Base-by-base conservation (phyloP, 2,329 filamentous ascomycete genomes). In the Xylariaceae sp. region DNA sequence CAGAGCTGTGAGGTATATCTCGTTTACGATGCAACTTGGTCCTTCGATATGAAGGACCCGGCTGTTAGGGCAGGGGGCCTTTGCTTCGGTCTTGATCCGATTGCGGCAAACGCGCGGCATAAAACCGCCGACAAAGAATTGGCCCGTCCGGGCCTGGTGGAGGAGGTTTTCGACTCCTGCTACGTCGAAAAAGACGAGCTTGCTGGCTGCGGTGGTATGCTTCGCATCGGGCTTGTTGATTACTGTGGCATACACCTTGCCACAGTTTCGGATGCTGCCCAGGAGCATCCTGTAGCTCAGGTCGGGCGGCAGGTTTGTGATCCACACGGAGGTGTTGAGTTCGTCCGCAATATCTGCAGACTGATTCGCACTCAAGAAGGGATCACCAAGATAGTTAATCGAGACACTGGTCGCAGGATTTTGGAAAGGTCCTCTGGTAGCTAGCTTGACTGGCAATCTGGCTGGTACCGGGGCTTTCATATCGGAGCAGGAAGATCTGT, bases 31-130 rank as follows among this genome's bases (percentile, higher is more conserved):
- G 0, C 42, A 41, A 0, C 60, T 59, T 2, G 73, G 69, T 0
- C 80, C 80, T 5, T 72, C 73, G 64, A 83, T 73, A 53, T 79
- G 71, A 6, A 83, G 69, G 0, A 80, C 77, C 2, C 80, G 75
- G 5, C 74, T 76, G n/a, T 68, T 55, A 0, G 62, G 59, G 19
- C 70, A 60, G 0, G 53, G 46, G 5, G 62, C 54, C 26, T 59
- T 58, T 9, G 71, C 67, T 2, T 63, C 64, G 19, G 71, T 73
- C 52, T 72, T 74, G 67, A 81, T 76, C 1, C 79, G 73, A 68
- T 82, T 82, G 65, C 71, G 73, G 0, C 70, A 64, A 1, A 80
- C 73, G 2, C 66, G 68, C 3, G 74, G 71, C 3, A 63, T 55
- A 47, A 69, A 68, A 3, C 68, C 67, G 1, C 70, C 63, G 11